Evolutionary conservation across 106 monocot species (phyloP), one percentile per base, ranked within the genome.

Genomic region (Allium sativum): DNA sequence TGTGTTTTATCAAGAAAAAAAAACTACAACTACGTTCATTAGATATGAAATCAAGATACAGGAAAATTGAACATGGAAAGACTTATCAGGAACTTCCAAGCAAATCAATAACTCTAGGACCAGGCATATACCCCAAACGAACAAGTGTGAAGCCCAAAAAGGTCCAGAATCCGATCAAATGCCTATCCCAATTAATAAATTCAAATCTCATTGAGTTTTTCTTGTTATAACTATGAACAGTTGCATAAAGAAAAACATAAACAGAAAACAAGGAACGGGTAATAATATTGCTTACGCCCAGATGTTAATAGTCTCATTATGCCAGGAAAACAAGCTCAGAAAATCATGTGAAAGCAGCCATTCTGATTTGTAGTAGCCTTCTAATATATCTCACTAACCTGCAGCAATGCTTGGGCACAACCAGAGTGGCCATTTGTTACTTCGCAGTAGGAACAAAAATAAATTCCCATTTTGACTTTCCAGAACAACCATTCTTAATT

Each of bases 261-360:
- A 21, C 7, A 46, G 61, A 20, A 44, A 72, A 43, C 11, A 66
- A 64, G 47, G 44, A 42, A 1, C 18, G 12, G 14, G 7, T 16
- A 21, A 0, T 21, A 15, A 40, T 21, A 58, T 52, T 14, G 55
- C 85, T 14, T 66, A 98, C 96, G 96, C 88, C 96, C 91, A 98
- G 48, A 91, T 70, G 54, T 91, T 91, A 59, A 98, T 44, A 46
- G 87, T 98, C 74, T 98, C 96, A 48, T 98, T 98, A 74, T 98
- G 96, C 91, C 91, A 91, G 22, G 87, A 82, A 73, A 98, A 98
- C 54, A 98, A 67, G 76, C 96, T 98, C 45, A 87, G 56, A 18
- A 84, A 43, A 21, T 80, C 87, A 9, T 77, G 59, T 11, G 50
- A 60, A 55, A 98, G 17, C 0, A 91, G 80, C 96, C 91, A 88